Conservation (phyloP, 2,329 filamentous ascomycete species). For the Colletotrichum camelliae region DNA sequence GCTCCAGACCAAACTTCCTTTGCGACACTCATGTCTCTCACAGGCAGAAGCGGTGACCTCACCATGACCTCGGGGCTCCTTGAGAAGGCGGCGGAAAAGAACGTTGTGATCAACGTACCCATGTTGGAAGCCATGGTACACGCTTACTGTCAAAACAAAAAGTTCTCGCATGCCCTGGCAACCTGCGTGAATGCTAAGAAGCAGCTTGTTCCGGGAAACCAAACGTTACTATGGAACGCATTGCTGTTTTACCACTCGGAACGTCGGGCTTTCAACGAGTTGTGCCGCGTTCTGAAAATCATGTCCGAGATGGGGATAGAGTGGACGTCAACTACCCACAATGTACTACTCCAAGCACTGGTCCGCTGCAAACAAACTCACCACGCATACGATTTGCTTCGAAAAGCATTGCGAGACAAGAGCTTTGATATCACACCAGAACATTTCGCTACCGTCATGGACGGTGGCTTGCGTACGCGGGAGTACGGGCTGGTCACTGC, state of each 20-base stretch:
- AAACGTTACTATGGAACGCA: constrained; percentile 78
- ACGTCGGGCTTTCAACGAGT: constrained; percentile 56
- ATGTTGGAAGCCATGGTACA: constrained; percentile 63
- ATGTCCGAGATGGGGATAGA: constrained; percentile 54
- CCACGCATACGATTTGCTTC: constrained; percentile 54
- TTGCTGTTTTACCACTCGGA: constrained; percentile 74
- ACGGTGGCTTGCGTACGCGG: constrained; percentile 50
- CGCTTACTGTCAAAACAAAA: constrained; percentile 60
- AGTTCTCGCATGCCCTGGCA: constrained; percentile 39
- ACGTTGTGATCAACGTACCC: constrained; percentile 62
- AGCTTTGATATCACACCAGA: constrained; percentile 51
- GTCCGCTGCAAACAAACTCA: constrained; percentile 54
- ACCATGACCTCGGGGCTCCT: constrained; percentile 71
- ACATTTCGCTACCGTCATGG: constrained; percentile 61
- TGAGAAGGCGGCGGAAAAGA: constrained; percentile 63
- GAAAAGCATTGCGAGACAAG: constrained; percentile 45
- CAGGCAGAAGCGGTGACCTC: constrained; percentile 74
- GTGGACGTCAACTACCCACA: constrained; percentile 57
- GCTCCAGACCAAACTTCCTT: constrained; percentile 70
- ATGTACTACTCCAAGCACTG: constrained; percentile 54
- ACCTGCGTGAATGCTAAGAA: constrained; percentile 55
- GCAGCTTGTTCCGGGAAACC: constrained; percentile 51
- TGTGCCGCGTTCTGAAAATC: constrained; percentile 51
- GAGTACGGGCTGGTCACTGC: constrained; percentile 47
- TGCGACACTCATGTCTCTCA: constrained; percentile 75